These are phyloP conservation scores for Verticillium tricorpus DNA, from an alignment of 2,329 filamentous ascomycete genomes.

Conservation along the genomic window DNA sequence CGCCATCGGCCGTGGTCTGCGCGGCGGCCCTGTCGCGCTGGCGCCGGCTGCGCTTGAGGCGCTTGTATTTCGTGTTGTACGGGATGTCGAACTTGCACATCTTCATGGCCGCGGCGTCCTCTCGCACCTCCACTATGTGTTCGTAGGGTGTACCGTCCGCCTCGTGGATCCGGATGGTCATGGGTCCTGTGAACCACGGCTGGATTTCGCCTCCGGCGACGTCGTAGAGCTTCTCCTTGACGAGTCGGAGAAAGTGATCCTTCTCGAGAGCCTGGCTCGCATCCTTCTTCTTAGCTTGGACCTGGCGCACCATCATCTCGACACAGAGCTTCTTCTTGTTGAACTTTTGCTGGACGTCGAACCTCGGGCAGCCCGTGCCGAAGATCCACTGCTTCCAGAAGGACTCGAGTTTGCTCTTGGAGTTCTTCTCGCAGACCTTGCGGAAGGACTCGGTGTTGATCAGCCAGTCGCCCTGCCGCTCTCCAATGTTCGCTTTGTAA, in stretches of 20 bases:
- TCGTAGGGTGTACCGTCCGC: conserved; percentile 97
- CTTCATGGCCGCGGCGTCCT: conserved; percentile 63
- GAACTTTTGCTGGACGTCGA: conserved; percentile 82
- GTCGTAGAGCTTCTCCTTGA: conserved; percentile 71
- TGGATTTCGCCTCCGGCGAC: conserved; percentile 67
- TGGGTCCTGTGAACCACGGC: conserved; percentile 86
- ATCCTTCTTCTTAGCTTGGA: conserved; percentile 45
- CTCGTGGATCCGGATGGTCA: conserved; percentile 97
- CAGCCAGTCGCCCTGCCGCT: conserved; percentile 61
- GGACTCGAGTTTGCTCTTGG: conserved; percentile 77
- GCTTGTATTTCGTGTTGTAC: conserved; percentile 99
- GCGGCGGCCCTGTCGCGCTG: conserved; percentile 45
- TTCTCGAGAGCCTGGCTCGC: conserved; percentile 46
- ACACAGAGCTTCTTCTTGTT: conserved; percentile 97
- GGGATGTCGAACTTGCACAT: conserved; percentile 82
- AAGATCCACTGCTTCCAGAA: conserved; percentile 96
- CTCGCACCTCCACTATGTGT: conserved; percentile 93
- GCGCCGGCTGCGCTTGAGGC: conserved; percentile 72
- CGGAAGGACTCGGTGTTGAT: conserved; percentile 74
- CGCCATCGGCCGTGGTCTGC: conserved; percentile 48
- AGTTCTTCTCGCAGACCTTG: conserved; percentile 80
- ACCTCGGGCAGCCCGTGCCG: conserved; percentile 82
- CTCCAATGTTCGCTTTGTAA: conserved; percentile 71
- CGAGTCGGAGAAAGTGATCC: conserved; percentile 74
- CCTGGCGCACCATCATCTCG: conserved; percentile 83